Conservation (phyloP, 495 filamentous ascomycete genomes). For the Tetracladium setigerum region DNA sequence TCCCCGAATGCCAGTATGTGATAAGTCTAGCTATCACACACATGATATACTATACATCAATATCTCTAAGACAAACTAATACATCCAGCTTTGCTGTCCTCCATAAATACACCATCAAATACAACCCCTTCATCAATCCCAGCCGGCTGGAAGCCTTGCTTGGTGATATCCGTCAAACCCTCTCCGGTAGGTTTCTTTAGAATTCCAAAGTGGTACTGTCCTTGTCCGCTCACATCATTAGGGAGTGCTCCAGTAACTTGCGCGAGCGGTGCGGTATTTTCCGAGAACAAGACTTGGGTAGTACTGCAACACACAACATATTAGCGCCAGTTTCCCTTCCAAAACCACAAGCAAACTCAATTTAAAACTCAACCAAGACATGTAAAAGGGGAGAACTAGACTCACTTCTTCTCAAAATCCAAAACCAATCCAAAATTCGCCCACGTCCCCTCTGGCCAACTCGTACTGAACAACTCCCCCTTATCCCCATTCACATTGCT, state of each 20-base stretch:
- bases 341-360: no score
- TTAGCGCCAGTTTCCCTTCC: background rate
- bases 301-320: constrained; percentile 26
- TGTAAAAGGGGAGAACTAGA: background rate
- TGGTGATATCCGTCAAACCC: constrained; percentile 28
- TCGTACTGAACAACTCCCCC: constrained; percentile 31
- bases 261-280: constrained; percentile 23
- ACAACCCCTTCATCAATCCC: constrained; percentile 39
- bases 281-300: constrained; percentile 33
- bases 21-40: no score
- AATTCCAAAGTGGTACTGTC: constrained; percentile 40
- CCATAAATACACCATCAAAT: constrained; percentile 39
- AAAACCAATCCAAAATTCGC: constrained; percentile 41
- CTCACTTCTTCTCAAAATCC: constrained; percentile 34
- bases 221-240: constrained; percentile 37
- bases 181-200: constrained; percentile 34
- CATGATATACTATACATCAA: no score
- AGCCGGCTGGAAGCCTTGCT: constrained; percentile 31
- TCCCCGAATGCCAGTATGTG: no score
- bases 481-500: constrained; percentile 28
- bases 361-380: background rate
- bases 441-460: constrained; percentile 29
- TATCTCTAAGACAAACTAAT: constrained; percentile 25
- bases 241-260: constrained; percentile 24
- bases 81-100: constrained; percentile 30